Conservation (phyloP, 2,329 filamentous ascomycete genomes). For the Stagonosporopsis cucurbitacearum region DNA sequence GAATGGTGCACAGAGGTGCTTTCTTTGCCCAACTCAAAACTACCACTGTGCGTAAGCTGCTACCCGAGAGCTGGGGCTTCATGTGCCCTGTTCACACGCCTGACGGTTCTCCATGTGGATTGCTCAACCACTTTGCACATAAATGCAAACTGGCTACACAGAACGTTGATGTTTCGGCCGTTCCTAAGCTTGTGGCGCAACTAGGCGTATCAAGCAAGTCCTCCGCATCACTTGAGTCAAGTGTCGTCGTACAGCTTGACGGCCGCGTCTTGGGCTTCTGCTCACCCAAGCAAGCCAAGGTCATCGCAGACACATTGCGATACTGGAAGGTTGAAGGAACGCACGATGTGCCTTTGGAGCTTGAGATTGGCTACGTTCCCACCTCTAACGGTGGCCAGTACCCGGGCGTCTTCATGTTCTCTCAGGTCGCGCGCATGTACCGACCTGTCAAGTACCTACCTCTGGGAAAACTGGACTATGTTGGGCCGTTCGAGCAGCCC, state of each 20-base stretch:
- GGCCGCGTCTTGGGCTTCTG: conserved; percentile 91
- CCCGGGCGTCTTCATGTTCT: conserved; percentile 93
- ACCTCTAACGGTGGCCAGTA: conserved; percentile 91
- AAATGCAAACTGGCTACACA: conserved; percentile 89
- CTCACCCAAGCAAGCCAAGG: conserved; percentile 78
- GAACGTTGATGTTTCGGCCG: conserved; percentile 72
- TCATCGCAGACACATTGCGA: conserved; percentile 84
- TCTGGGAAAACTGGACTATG: conserved; percentile 82
- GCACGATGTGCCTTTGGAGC: conserved; percentile 77
- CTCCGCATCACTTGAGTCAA: conserved; percentile 80
- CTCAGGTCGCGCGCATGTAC: conserved; percentile 82
- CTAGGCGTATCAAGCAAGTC: conserved; percentile 79
- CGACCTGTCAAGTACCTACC: conserved; percentile 92
- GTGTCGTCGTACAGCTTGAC: conserved; percentile 87
- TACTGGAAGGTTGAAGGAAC: conserved; percentile 95
- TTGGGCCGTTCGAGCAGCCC: conserved; percentile 93
- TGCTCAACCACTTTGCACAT: conserved; percentile 93
- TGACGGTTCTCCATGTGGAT: conserved; percentile 91
- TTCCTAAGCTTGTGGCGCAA: conserved; percentile 76
- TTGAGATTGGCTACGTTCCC: conserved; percentile 93
- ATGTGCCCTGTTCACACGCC: conserved; percentile 97
- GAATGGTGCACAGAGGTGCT: conserved; percentile 97
- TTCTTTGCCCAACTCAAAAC: conserved; percentile 99
- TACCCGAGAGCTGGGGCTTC: conserved; percentile 98
- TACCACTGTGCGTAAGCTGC: conserved; percentile 90